Evolutionary conservation across 768 basidiomycete genomes (phyloP).

Genomic region (Trametes villosa): DNA sequence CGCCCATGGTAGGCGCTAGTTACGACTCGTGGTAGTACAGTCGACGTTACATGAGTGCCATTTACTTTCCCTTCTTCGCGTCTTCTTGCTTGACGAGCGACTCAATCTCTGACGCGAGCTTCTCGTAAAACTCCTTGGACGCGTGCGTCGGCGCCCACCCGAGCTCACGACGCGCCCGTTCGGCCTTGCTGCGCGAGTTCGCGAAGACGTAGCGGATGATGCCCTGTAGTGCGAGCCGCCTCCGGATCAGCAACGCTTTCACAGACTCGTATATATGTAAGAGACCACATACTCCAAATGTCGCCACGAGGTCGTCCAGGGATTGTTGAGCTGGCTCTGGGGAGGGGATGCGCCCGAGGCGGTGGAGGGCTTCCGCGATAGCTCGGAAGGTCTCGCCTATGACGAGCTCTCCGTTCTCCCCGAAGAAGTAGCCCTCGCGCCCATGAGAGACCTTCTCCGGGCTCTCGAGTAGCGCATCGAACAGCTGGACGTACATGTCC

Average conservation of each 20-base stretch:
- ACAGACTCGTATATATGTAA: too few relatives aligned
- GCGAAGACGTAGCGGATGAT: background rate
- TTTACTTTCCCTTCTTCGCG: too few relatives aligned
- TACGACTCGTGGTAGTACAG: too few relatives aligned
- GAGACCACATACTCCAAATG: too few relatives aligned
- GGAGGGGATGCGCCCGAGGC: constrained; percentile 24
- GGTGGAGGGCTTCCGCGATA: constrained; percentile 38
- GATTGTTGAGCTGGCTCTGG: background rate
- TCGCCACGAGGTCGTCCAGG: background rate
- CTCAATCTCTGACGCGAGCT: too few relatives aligned
- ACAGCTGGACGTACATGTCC: constrained; percentile 43
- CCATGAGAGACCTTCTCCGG: constrained; percentile 31
- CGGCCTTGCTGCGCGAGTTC: constrained; percentile 29
- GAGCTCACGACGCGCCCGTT: constrained; percentile 41
- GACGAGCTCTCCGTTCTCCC: constrained; percentile 33
- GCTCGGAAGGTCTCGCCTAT: constrained; percentile 35
- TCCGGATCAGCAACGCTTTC: background rate
- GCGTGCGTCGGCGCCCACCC: constrained; percentile 56
- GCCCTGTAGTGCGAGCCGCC: background rate
- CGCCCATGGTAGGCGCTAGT: too few relatives aligned
- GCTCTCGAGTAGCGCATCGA: constrained; percentile 38
- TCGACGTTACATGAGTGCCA: too few relatives aligned
- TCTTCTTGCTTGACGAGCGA: too few relatives aligned
- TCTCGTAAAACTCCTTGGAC: too few relatives aligned
- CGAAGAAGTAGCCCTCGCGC: constrained; percentile 40